These are phyloP conservation scores for Dimocarpus longan DNA, from an alignment of 345 rosid genomes.

Conservation along the genomic window DNA sequence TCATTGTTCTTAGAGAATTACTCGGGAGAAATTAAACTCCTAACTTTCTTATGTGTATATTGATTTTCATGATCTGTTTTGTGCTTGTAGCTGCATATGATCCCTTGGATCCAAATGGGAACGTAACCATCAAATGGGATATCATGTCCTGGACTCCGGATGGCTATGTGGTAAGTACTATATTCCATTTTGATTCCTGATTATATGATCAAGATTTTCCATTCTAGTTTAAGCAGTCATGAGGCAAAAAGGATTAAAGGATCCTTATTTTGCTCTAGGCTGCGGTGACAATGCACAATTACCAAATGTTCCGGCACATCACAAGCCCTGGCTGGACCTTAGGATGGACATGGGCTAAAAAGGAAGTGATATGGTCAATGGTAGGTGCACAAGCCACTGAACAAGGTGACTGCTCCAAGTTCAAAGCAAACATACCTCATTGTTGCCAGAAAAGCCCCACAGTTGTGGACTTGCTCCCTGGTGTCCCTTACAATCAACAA, in stretches of 20 bases:
- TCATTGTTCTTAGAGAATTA: background rate
- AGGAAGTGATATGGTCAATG: conserved; percentile 85
- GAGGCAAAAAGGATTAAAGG: too few relatives aligned
- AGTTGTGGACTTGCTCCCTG: conserved; percentile 76
- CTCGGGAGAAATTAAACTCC: background rate
- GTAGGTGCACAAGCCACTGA: conserved; percentile 82
- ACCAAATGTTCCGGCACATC: conserved; percentile 78
- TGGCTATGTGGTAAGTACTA: conserved; percentile 70
- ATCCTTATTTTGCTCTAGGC: conserved; percentile 49
- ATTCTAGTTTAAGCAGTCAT: background rate
- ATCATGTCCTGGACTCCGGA: conserved; percentile 84
- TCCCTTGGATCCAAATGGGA: conserved; percentile 88
- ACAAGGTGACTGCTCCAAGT: conserved; percentile 97
- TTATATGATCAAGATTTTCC: background rate
- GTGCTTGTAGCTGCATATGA: conserved; percentile 76
- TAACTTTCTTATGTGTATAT: conserved; percentile 5
- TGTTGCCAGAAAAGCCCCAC: conserved; percentile 78
- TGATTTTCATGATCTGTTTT: conserved; percentile 14
- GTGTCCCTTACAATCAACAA: conserved; percentile 82
- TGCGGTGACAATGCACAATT: conserved; percentile 67
- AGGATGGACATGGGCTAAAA: conserved; percentile 93
- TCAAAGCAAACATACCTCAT: conserved; percentile 81
- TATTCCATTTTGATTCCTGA: background rate
- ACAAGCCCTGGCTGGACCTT: conserved; percentile 80
- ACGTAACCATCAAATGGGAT: conserved; percentile 89